Evolutionary conservation across 2,329 filamentous ascomycete genomes (phyloP).

Genomic region (Fusarium fujikuroi): DNA sequence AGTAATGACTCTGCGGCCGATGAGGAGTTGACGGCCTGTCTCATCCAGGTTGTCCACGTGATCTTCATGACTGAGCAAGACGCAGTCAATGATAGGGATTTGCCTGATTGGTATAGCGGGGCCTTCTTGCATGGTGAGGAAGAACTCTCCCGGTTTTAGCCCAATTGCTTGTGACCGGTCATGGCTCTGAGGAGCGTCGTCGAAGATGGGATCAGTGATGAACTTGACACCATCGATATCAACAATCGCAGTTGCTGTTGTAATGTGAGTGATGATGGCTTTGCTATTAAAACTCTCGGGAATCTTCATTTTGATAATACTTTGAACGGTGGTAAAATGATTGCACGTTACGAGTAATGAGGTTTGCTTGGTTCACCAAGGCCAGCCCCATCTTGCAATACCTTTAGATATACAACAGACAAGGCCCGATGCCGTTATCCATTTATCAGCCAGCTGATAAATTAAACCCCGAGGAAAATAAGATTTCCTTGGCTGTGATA

Average conservation of each 20-base stretch:
- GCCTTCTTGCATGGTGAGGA: neutral
- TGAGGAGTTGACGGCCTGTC: neutral
- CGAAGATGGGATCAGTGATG: conserved; percentile 1
- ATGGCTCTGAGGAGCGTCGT: neutral
- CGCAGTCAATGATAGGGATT: neutral
- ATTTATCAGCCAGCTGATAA: neutral
- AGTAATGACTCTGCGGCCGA: neutral
- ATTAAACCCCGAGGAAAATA: neutral
- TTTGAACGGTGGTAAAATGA: too few species aligned
- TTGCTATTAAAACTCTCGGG: neutral
- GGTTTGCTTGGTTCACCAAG: fast-evolving
- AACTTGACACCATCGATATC: neutral
- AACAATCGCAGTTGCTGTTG: neutral
- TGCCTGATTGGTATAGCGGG: neutral
- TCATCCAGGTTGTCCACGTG: neutral
- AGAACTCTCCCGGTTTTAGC: neutral
- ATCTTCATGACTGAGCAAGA: neutral
- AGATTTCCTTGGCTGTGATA: fast-evolving
- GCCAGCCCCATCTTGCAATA: neutral
- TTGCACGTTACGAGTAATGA: neutral
- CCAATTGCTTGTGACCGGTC: neutral
- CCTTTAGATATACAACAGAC: neutral
- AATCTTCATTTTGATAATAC: neutral
- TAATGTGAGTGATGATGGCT: neutral
- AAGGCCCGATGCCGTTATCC: neutral